phyloP scores from a whole-genome alignment of 257 asterid species.

The Ajuga chamaepitys region DNA sequence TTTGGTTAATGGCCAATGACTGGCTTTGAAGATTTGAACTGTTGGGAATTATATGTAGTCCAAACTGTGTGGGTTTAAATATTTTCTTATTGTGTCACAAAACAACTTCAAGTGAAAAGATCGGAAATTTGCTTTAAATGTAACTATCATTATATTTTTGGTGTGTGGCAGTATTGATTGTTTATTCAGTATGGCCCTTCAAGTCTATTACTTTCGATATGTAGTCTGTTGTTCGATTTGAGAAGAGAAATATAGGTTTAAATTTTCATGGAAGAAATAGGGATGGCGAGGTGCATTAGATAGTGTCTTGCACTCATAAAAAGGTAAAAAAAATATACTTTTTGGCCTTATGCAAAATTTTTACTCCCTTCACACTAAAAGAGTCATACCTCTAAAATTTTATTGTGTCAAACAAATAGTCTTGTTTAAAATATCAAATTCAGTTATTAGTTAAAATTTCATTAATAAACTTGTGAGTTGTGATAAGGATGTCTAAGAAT shows the following conservation, averaged over 20 bases:
- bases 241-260: background rate
- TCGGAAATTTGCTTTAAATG: background rate
- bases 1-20: slow-evolving; percentile 7
- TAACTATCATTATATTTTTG: background rate
- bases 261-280: background rate
- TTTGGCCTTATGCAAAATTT: background rate
- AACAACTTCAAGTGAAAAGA: background rate
- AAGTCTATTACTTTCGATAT: background rate
- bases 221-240: background rate
- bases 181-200: background rate
- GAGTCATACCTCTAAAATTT: no score
- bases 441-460: no score
- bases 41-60: background rate
- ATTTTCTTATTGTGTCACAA: background rate
- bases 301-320: background rate
- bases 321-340: background rate
- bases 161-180: background rate
- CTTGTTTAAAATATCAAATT: no score
- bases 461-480: no score
- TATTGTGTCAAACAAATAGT: no score
- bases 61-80: background rate
- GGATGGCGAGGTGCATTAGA: background rate
- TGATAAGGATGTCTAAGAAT: no score
- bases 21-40: background rate
- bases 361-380: no score